Percentiles rank a stretch among this genome's conserved stretches.
These are phyloP conservation scores for Penicillium silybi DNA, from an alignment of 495 filamentous ascomycete genomes.

Conservation along the genomic window DNA sequence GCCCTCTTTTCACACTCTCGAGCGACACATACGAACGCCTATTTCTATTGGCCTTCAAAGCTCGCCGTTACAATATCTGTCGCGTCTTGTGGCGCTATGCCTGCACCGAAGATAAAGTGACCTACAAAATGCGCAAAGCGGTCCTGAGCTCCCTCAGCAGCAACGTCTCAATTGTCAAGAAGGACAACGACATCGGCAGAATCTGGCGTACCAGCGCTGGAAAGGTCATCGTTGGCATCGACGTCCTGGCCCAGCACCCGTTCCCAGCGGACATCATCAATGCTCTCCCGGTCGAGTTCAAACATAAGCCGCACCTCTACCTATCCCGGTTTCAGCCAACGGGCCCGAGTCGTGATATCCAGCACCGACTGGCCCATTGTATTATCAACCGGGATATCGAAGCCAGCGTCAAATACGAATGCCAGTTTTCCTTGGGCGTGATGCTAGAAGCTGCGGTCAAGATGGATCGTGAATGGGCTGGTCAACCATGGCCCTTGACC, in stretches of 20 bases:
- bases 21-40: slow-evolving; percentile 24
- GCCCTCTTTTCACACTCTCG: slow-evolving; percentile 8
- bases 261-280: slow-evolving; percentile 6
- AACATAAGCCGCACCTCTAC: slow-evolving; percentile 26
- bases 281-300: slow-evolving; percentile 28
- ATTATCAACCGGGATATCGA: slow-evolving; percentile 30
- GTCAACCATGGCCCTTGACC: slow-evolving; percentile 17
- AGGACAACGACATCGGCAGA: slow-evolving; percentile 3
- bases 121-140: slow-evolving; percentile 29
- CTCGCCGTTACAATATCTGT: slow-evolving; percentile 37
- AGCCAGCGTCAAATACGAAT: slow-evolving; percentile 15
- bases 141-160: slow-evolving; percentile 26
- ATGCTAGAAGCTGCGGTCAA: slow-evolving; percentile 32
- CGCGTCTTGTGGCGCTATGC: slow-evolving; percentile 49
- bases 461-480: slow-evolving; percentile 31
- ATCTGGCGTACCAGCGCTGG: slow-evolving; percentile 29
- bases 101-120: slow-evolving; percentile 37
- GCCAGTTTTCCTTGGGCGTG: slow-evolving; percentile 16
- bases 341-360: slow-evolving; percentile 22
- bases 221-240: slow-evolving; percentile 39
- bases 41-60: slow-evolving; percentile 39
- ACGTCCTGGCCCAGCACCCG: slow-evolving; percentile 15
- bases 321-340: slow-evolving; percentile 16
- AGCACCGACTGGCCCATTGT: slow-evolving; percentile 20
- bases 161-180: slow-evolving; percentile 12